A percentile compares a stretch with the other conserved stretches of the same genome.
Evolutionary conservation across 2,329 filamentous ascomycete species (phyloP).

Genomic region (Arachnomyces sp.): DNA sequence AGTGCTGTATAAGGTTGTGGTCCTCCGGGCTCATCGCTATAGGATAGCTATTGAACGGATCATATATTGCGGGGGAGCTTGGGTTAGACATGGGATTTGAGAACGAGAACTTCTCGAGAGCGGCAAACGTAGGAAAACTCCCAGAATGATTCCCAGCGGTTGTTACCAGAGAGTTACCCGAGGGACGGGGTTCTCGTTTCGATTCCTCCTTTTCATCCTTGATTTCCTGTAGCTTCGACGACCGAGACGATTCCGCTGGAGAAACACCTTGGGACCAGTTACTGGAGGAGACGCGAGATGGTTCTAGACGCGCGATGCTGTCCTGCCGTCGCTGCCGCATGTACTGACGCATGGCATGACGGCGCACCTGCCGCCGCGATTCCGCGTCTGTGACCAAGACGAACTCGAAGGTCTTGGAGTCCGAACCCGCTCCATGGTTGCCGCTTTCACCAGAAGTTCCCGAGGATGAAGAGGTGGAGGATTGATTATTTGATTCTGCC

Average conservation of each 20-base stretch:
- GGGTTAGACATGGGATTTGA: conserved; percentile 13
- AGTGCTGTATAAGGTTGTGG: conserved; percentile 25
- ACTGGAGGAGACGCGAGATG: conserved; percentile 19
- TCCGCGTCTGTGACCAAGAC: conserved; percentile 25
- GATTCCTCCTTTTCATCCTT: conserved; percentile 8
- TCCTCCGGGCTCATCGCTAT: conserved; percentile 18
- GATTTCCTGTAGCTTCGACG: conserved; percentile 8
- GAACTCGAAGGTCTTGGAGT: conserved; percentile 24
- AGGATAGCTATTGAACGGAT: conserved; percentile 24
- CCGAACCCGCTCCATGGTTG: conserved; percentile 6
- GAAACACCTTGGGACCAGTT: conserved; percentile 17
- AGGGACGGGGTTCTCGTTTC: conserved; percentile 3
- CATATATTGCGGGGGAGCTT: conserved; percentile 13
- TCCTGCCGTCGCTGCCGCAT: conserved; percentile 26
- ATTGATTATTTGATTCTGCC: conserved; percentile 6
- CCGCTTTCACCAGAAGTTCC: not conserved
- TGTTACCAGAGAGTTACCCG: conserved; percentile 5
- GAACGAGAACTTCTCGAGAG: conserved; percentile 1
- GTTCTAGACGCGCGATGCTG: conserved; percentile 24
- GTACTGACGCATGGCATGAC: conserved; percentile 30
- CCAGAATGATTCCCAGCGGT: not conserved
- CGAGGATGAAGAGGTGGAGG: conserved; percentile 1
- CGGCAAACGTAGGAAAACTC: not conserved
- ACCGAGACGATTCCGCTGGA: conserved; percentile 3
- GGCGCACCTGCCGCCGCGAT: conserved; percentile 25